Percentiles rank a stretch among this genome's conserved stretches.
Conservation (phyloP, 1,284 basidiomycete genomes). For the Inonotus obliquus region DNA sequence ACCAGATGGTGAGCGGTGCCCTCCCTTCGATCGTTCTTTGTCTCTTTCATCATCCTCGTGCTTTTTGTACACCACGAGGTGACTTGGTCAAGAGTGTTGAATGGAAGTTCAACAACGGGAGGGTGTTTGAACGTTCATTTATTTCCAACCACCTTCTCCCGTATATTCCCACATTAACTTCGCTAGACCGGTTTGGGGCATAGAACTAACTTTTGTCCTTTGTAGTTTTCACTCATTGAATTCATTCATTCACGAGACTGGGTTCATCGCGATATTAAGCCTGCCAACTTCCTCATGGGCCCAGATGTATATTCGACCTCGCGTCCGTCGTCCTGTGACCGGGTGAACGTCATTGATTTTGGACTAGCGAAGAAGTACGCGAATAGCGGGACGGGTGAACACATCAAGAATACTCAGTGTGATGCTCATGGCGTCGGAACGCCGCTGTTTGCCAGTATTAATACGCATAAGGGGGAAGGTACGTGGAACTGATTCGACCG, state of each 20-base stretch:
- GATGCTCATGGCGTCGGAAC: conserved; percentile 89
- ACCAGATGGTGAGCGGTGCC: conserved; percentile 70
- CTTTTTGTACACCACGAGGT: neutral
- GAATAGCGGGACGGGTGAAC: conserved; percentile 79
- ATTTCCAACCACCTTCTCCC: conserved; percentile 1
- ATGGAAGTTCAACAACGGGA: neutral
- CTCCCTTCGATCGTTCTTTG: conserved; percentile 19
- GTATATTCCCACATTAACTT: neutral
- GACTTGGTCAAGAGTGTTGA: neutral
- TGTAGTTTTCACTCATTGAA: conserved; percentile 69
- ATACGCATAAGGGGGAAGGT: conserved; percentile 77
- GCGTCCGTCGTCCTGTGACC: conserved; percentile 28
- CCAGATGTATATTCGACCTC: conserved; percentile 40
- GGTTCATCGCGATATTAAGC: conserved; percentile 94
- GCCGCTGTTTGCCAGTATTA: conserved; percentile 91
- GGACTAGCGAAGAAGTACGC: conserved; percentile 95
- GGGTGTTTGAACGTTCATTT: neutral
- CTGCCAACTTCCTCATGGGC: conserved; percentile 90
- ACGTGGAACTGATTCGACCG: neutral
- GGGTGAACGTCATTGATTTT: conserved; percentile 94
- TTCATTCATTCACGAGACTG: conserved; percentile 71
- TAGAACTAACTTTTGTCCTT: conserved; percentile 14
- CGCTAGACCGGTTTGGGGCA: neutral
- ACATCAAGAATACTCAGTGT: conserved; percentile 51
- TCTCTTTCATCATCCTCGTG: neutral